Percentiles rank a stretch among this genome's conserved stretches.
phyloP scores from a whole-genome alignment of 1,139 yeast genomes.

The Candida sp. region DNA sequence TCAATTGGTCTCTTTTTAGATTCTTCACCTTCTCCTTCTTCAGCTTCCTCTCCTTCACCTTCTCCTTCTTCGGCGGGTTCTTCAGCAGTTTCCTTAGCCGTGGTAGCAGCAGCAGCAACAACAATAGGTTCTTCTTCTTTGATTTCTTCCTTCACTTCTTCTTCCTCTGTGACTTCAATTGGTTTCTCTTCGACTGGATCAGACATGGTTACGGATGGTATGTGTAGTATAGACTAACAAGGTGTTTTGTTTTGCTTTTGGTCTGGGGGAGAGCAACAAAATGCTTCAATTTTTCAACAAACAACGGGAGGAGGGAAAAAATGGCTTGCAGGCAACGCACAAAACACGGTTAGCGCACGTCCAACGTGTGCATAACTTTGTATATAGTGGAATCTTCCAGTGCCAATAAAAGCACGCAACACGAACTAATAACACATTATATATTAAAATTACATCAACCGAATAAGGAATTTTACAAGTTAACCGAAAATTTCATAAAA shows the following conservation, averaged over 20 bases:
- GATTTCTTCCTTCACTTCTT: not conserved
- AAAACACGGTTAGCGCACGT: not conserved
- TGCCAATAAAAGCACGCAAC: no score
- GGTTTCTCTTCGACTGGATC: constrained; percentile 9
- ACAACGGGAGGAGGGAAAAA: not conserved
- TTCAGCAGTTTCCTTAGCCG: constrained; percentile 2
- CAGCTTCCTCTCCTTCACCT: constrained; percentile 2
- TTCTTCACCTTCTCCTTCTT: constrained; percentile 17
- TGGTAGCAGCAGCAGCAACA: not conserved
- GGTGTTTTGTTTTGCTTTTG: not conserved
- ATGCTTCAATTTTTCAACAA: not conserved
- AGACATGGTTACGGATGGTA: not conserved
- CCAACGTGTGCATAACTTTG: no score
- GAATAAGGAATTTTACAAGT: no score
- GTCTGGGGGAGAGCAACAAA: not conserved
- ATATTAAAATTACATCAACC: no score
- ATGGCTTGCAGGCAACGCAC: not conserved
- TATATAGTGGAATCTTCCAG: no score
- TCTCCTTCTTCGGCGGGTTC: constrained; percentile 7
- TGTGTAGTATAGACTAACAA: not conserved
- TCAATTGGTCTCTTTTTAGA: constrained; percentile 17
- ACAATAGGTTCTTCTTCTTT: not conserved
- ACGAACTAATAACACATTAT: no score
- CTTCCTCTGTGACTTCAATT: constrained; percentile 5
- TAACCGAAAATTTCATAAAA: no score